Base-by-base conservation (phyloP, 768 basidiomycete genomes). In the Zangia roseola region DNA sequence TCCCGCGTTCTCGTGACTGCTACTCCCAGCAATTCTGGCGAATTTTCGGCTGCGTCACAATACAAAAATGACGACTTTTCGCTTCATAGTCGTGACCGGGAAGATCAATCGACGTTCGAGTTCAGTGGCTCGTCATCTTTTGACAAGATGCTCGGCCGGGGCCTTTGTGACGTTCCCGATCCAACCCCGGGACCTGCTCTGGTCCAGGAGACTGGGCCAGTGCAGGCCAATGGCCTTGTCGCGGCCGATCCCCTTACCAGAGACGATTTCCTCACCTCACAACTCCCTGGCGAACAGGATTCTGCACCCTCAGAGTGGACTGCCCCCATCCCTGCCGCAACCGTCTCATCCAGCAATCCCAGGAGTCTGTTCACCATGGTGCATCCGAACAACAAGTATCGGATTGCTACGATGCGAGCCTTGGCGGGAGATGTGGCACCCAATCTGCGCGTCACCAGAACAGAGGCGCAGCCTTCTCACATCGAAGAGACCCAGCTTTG, bases 21-120 rank as follows among this genome's bases (percentile, higher is more conserved):
- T 31, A 84, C 83, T 39, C 83, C 83, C 16, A 69, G 64, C 10
- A 56, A 70, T 42, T 77, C 77, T 0, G 70, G 63, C 26, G 67
- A 69, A 43, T 63, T 56, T 40, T 52, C 49, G 14, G 50, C 40
- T 26, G 23, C 44, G 7, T 55, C 61, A 55, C 64, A 45, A 20
- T 25, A 43, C 45, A 40, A 34, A 39, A 40, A 40, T n/a, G 45
- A 47, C n/a, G 38, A 16, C 24, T 52, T 60, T 28, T 47, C 47
- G 36, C 49, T 53, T 39, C 45, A 21, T 35, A 31, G 39, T 28
- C 59, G 52, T 13, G 40, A n/a, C 9, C 45, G 46, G 30, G 54
- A 57, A 21, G 65, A 63, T 38, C 53, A 60, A 28, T 63, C 68
- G 2, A 63, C 54, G 9, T 71, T 68, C 54, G 59, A 71, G 49